phyloP scores from a whole-genome alignment of 352 stramenopile genomes.

The Pythium rhizo-oryzae region DNA sequence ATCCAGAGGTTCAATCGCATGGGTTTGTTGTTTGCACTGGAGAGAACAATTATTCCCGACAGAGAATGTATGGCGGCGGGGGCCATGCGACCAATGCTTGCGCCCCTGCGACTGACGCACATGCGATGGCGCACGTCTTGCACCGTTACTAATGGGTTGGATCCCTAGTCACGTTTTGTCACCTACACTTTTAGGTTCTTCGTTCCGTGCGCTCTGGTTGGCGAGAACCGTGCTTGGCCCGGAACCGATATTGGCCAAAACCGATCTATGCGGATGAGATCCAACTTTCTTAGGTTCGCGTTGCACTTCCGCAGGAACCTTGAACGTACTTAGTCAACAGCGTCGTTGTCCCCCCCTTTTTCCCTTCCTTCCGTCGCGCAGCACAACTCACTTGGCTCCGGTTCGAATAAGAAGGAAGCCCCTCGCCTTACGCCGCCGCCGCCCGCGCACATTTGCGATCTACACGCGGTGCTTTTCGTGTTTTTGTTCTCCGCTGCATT shows the following conservation, averaged over 20 bases:
- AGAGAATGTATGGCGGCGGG: background rate
- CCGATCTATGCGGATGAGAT: background rate
- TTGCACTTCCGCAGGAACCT: slow-evolving; percentile 20
- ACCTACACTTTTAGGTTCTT: slow-evolving; percentile 18
- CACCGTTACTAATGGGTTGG: slow-evolving; percentile 14
- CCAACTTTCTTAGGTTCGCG: slow-evolving; percentile 16
- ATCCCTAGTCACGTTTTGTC: slow-evolving; percentile 27
- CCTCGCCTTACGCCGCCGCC: too few species aligned
- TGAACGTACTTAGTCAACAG: slow-evolving; percentile 20
- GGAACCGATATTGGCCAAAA: slow-evolving; percentile 12
- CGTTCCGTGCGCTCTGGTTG: slow-evolving; percentile 11
- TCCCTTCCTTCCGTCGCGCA: slow-evolving; percentile 16
- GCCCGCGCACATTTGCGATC: too few species aligned
- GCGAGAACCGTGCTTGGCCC: background rate
- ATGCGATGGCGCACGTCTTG: slow-evolving; percentile 24
- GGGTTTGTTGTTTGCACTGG: background rate
- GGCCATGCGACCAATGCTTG: slow-evolving; percentile 5
- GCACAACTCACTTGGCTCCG: slow-evolving; percentile 25
- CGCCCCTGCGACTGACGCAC: slow-evolving; percentile 19
- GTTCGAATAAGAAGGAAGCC: slow-evolving; percentile 31
- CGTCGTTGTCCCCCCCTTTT: slow-evolving; percentile 12
- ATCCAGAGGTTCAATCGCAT: background rate
- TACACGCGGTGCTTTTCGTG: too few species aligned
- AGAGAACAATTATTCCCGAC: background rate
- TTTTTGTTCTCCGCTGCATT: background rate